Evolutionary conservation across 768 basidiomycete genomes (phyloP), one percentile per base, ranked within the genome.

Genomic region (Rhodosporidiobolus odoratus): DNA sequence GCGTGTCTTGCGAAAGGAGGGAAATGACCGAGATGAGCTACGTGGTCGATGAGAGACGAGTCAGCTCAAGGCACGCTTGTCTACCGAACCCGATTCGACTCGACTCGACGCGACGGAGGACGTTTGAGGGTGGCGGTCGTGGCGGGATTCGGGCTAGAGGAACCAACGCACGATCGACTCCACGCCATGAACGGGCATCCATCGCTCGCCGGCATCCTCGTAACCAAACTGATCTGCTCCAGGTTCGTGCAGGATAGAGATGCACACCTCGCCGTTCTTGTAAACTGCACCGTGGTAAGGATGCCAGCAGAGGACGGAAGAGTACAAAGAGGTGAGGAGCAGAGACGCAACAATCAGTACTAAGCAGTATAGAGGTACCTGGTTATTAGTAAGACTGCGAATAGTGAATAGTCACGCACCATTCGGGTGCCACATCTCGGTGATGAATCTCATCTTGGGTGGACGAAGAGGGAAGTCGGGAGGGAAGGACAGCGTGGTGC

Each of bases 21-120:
- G 94, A 97, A 75, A 98, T 97, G 73, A 98, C 95, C 77, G 91
- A 94, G 77, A 99, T 80, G 71, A 98, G 88, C 95, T 99, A 56
- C 21, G 43, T 9, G 57, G 23, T 19, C 1, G 19, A 12, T 25
- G n/a, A n/a, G n/a, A n/a, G n/a, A n/a, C n/a, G n/a, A n/a, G n/a
- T n/a, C n/a, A n/a, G n/a, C n/a, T n/a, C n/a, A n/a, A n/a, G n/a
- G n/a, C n/a, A n/a, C n/a, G n/a, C n/a, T n/a, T n/a, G n/a, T n/a
- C n/a, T n/a, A n/a, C n/a, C n/a, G n/a, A n/a, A n/a, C n/a, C n/a
- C n/a, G n/a, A n/a, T n/a, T n/a, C n/a, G n/a, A n/a, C n/a, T n/a
- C n/a, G n/a, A n/a, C n/a, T n/a, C n/a, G n/a, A n/a, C n/a, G n/a
- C n/a, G n/a, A n/a, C n/a, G 43, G 32, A 17, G 27, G 58, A 53